A percentile compares a stretch with the other conserved stretches of the same genome.
These are phyloP conservation scores for Phytopythium sindhum DNA, from an alignment of 352 stramenopile genomes.

Conservation along the genomic window DNA sequence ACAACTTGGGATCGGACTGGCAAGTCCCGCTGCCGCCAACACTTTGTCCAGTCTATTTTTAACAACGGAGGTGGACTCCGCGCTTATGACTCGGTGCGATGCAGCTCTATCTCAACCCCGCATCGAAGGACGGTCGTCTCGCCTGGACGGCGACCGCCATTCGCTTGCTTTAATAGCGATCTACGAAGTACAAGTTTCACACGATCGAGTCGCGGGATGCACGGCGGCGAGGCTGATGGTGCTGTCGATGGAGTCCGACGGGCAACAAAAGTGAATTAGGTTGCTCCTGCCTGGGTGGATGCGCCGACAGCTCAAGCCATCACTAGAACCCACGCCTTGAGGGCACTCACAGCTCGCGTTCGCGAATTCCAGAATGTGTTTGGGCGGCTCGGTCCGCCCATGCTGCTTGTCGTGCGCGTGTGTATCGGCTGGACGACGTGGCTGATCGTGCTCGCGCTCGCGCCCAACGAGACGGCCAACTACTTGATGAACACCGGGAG, in stretches of 20 bases:
- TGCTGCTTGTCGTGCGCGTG: constrained; percentile 15
- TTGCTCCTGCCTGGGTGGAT: constrained; percentile 18
- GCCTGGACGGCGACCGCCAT: too few relatives aligned
- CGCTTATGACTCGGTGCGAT: too few relatives aligned
- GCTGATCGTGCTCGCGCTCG: constrained; percentile 38
- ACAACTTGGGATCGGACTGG: too few relatives aligned
- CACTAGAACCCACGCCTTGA: neutral
- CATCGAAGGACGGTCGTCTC: too few relatives aligned
- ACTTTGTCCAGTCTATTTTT: too few relatives aligned
- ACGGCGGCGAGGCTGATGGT: neutral
- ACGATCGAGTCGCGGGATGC: neutral
- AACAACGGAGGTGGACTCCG: too few relatives aligned
- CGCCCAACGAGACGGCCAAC: constrained; percentile 37
- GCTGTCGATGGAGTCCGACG: neutral
- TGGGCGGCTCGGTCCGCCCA: constrained; percentile 15
- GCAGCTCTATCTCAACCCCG: too few relatives aligned
- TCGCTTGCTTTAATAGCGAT: too few relatives aligned
- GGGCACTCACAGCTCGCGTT: neutral
- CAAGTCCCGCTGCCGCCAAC: too few relatives aligned
- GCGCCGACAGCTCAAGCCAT: constrained; percentile 2
- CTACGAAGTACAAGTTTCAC: too few relatives aligned
- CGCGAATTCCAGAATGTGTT: constrained; percentile 25
- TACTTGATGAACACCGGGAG: constrained; percentile 44
- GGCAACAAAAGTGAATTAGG: neutral
- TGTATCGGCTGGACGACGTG: constrained; percentile 32